A percentile compares a stretch with the other conserved stretches of the same genome.
These are phyloP conservation scores for Saxophila tyrrhenica DNA, from an alignment of 495 filamentous ascomycete genomes.

Conservation along the genomic window DNA sequence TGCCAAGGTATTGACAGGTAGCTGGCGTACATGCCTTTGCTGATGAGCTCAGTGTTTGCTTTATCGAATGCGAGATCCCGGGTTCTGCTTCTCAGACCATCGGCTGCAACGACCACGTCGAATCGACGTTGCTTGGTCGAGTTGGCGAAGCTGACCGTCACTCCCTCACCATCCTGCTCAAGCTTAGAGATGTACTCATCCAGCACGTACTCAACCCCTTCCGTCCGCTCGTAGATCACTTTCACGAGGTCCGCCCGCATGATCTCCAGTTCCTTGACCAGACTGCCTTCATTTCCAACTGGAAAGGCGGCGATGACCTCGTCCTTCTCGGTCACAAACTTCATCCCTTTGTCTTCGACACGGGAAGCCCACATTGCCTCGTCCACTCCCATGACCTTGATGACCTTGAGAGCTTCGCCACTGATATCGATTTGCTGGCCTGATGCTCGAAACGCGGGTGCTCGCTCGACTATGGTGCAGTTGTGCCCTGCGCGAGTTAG, in stretches of 20 bases:
- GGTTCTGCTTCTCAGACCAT: conserved; percentile 9
- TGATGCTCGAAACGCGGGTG: conserved; percentile 23
- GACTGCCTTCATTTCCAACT: neutral
- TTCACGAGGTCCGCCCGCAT: conserved; percentile 41
- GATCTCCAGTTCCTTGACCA: conserved; percentile 34
- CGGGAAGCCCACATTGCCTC: conserved; percentile 2
- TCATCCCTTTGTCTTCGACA: conserved; percentile 9
- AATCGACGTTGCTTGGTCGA: conserved; percentile 1
- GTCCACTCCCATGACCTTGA: conserved; percentile 25
- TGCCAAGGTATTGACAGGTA: conserved; percentile 10
- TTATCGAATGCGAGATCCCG: conserved; percentile 5
- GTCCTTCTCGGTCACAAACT: conserved; percentile 12
- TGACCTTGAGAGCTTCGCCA: conserved; percentile 26
- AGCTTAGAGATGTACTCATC: conserved; percentile 6
- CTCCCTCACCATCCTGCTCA: neutral
- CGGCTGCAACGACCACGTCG: conserved; percentile 13
- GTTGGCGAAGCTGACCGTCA: conserved; percentile 11
- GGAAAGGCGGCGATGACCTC: conserved; percentile 8
- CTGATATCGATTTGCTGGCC: conserved; percentile 32
- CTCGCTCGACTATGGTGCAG: conserved; percentile 27
- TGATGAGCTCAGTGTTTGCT: neutral
- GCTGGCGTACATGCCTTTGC: neutral
- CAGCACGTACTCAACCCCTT: conserved; percentile 7
- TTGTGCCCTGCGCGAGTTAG: conserved; percentile 20
- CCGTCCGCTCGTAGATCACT: conserved; percentile 21